phyloP scores from a whole-genome alignment of 2,329 filamentous ascomycete species.

The Scleromitrula shiraiana region DNA sequence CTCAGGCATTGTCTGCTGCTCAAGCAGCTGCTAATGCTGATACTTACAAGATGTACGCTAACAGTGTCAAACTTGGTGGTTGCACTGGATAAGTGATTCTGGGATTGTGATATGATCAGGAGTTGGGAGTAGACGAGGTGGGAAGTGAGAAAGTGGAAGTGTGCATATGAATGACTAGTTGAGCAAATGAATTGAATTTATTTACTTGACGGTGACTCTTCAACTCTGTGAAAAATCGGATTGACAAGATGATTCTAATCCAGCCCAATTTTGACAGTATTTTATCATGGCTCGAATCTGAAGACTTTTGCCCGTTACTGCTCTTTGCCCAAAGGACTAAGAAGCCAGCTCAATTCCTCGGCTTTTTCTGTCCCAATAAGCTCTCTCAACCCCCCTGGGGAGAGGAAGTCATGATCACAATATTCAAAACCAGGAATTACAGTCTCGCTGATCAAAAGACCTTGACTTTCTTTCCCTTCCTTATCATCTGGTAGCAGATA shows the following conservation, averaged over 20 bases:
- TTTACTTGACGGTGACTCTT: no score
- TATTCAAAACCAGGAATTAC: constrained; percentile 62
- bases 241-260: no score
- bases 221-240: no score
- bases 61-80: constrained; percentile 20
- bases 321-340: constrained; percentile 29
- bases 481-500: constrained; percentile 45
- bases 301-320: not conserved
- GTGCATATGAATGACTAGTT: not conserved
- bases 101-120: not conserved
- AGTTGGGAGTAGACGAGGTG: not conserved
- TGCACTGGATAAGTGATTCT: constrained; percentile 8
- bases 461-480: constrained; percentile 30
- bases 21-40: constrained; percentile 21
- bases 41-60: constrained; percentile 24
- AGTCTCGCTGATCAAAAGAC: constrained; percentile 59
- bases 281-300: no score
- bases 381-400: constrained; percentile 39
- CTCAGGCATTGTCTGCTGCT: constrained; percentile 14
- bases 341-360: constrained; percentile 40
- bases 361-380: constrained; percentile 44
- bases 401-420: constrained; percentile 59
- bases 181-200: no score
- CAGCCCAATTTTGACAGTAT: no score
- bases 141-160: not conserved